Conservation (phyloP, 768 basidiomycete species). For the Rhodocollybia butyracea region DNA sequence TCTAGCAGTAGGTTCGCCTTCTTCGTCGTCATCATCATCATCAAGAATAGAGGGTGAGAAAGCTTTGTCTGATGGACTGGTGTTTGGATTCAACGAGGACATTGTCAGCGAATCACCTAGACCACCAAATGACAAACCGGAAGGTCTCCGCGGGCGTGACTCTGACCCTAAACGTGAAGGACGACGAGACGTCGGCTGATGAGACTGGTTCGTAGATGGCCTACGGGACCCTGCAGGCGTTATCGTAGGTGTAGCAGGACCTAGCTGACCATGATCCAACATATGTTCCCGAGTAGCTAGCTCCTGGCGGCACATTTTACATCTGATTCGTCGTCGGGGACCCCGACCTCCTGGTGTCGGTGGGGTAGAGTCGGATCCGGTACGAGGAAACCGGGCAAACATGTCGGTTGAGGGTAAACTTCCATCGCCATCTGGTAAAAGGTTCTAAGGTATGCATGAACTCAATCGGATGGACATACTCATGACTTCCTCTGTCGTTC, state of each 20-base stretch:
- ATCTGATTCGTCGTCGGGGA: slow-evolving; percentile 70
- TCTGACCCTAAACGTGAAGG: slow-evolving; percentile 19
- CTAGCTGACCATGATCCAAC: slow-evolving; percentile 84
- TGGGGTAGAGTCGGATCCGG: slow-evolving; percentile 59
- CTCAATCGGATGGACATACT: slow-evolving; percentile 44
- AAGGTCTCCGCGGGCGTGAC: slow-evolving; percentile 29
- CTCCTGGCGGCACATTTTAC: slow-evolving; percentile 89
- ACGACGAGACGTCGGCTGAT: slow-evolving; percentile 14
- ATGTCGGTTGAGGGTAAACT: slow-evolving; percentile 60
- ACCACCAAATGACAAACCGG: slow-evolving; percentile 22
- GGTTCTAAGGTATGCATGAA: slow-evolving; percentile 2
- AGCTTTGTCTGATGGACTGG: not conserved
- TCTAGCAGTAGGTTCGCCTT: slow-evolving; percentile 17
- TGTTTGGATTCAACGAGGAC: slow-evolving; percentile 20
- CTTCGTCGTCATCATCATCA: slow-evolving; percentile 10
- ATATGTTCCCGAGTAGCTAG: slow-evolving; percentile 91
- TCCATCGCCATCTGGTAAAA: slow-evolving; percentile 67
- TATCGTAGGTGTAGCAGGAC: slow-evolving; percentile 54
- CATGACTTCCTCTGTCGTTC: slow-evolving; percentile 71
- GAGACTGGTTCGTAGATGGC: slow-evolving; percentile 24
- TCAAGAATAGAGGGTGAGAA: not conserved
- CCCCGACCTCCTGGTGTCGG: slow-evolving; percentile 50
- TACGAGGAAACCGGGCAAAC: slow-evolving; percentile 72
- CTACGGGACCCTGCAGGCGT: slow-evolving; percentile 50
- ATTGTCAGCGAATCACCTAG: slow-evolving; percentile 32